Conservation (phyloP, 2,329 filamentous ascomycete genomes). For the Cordyceps farinosa region DNA sequence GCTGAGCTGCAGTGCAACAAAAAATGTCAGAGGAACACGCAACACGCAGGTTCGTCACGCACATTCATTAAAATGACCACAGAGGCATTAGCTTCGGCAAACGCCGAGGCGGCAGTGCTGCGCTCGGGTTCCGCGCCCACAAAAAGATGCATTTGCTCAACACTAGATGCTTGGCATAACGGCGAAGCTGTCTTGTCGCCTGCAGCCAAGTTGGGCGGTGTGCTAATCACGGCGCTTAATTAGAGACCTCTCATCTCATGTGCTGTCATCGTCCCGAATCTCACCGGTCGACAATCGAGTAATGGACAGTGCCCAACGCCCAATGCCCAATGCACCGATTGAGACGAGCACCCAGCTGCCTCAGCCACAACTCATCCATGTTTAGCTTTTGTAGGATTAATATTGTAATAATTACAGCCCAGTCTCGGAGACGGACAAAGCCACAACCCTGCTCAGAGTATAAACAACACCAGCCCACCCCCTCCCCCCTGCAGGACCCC, state of each 20-base stretch:
- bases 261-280: too few relatives aligned
- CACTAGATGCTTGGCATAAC: not conserved
- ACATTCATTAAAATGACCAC: not conserved
- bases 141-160: not conserved
- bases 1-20: not conserved
- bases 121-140: constrained; percentile 10
- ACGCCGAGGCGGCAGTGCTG: constrained; percentile 6
- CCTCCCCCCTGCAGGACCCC: not conserved
- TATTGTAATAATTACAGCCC: constrained; percentile 2
- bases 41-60: not conserved
- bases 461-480: not conserved
- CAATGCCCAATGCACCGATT: not conserved
- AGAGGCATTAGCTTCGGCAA: not conserved
- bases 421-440: not conserved
- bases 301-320: not conserved
- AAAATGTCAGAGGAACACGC: not conserved
- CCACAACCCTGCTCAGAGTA: not conserved
- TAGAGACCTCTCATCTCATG: not conserved
- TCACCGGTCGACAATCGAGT: not conserved
- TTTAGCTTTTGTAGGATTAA: not conserved
- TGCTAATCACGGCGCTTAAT: not conserved
- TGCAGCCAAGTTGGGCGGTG: not conserved
- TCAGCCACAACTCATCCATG: not conserved
- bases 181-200: constrained; percentile 5
- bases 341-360: too few relatives aligned